Evolutionary conservation across 225 moss, liverwort and hornwort species (phyloP).

Genomic region (Asterella californica): DNA sequence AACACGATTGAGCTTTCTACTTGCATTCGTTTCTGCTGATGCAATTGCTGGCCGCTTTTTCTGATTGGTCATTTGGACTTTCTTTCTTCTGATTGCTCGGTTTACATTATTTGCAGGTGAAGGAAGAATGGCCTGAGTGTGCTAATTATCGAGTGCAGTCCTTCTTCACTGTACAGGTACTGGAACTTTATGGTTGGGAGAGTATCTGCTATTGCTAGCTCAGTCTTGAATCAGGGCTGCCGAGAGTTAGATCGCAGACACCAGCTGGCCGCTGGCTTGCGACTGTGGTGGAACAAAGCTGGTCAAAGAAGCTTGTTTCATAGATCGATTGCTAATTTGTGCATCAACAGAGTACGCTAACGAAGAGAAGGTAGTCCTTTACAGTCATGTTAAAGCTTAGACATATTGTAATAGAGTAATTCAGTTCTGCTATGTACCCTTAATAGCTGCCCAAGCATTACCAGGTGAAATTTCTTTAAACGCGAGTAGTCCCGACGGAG

Average conservation of each 20-base stretch:
- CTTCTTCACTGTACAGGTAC: background rate
- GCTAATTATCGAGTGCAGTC: background rate
- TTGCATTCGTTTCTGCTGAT: background rate
- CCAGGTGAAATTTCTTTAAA: background rate
- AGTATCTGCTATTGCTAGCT: background rate
- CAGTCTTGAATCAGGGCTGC: slow-evolving; percentile 3
- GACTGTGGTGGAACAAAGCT: background rate
- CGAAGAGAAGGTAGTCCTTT: background rate
- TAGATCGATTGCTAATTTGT: background rate
- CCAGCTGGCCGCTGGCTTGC: background rate
- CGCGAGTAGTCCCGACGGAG: no score
- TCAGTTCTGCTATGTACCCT: background rate
- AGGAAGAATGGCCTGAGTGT: background rate
- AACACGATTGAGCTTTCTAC: background rate
- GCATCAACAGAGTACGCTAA: background rate
- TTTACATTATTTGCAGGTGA: slow-evolving; percentile 6
- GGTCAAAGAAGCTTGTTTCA: background rate
- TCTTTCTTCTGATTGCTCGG: slow-evolving; percentile 3
- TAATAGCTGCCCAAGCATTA: background rate
- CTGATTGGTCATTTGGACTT: background rate
- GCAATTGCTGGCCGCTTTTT: background rate
- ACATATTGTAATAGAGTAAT: background rate
- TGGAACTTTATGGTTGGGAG: background rate
- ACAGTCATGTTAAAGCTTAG: no score
- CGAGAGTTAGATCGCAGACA: background rate